Conservation (phyloP, 2,329 filamentous ascomycete species). For the Amphichorda felina region DNA sequence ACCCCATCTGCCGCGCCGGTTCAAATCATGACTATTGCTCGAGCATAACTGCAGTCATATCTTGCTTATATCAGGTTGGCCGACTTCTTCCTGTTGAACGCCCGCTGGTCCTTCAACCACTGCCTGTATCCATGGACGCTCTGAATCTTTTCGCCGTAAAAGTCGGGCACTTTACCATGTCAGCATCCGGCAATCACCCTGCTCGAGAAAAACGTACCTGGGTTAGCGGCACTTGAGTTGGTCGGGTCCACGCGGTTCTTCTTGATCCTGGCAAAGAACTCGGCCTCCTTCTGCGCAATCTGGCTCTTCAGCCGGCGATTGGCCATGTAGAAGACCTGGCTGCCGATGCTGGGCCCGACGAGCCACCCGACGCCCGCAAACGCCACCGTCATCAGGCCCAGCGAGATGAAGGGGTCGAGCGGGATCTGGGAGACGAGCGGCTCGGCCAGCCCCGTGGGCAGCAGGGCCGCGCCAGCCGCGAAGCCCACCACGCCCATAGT, state of each 20-base stretch:
- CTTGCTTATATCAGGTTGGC: conserved; percentile 43
- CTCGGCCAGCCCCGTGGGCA: conserved; percentile 64
- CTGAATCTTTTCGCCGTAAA: conserved; percentile 97
- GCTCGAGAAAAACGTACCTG: conserved; percentile 35
- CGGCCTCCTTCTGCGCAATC: conserved; percentile 81
- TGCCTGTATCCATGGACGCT: conserved; percentile 84
- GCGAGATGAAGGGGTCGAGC: conserved; percentile 75
- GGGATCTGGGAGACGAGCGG: conserved; percentile 59
- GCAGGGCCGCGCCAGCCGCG: conserved; percentile 47
- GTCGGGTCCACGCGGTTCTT: conserved; percentile 85
- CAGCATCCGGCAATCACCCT: too few relatives aligned
- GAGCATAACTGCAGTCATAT: background rate
- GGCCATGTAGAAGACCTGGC: conserved; percentile 63
- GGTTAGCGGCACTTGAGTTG: conserved; percentile 80
- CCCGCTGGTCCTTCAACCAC: conserved; percentile 95
- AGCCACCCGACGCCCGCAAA: conserved; percentile 82
- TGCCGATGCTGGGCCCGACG: conserved; percentile 71
- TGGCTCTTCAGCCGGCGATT: conserved; percentile 60
- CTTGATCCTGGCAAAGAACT: conserved; percentile 87
- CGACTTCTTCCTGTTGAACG: conserved; percentile 92
- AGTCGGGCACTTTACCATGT: conserved; percentile 63
- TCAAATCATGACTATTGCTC: background rate
- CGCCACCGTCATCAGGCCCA: conserved; percentile 68
- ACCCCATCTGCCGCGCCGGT: background rate
- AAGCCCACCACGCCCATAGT: conserved; percentile 51